These are phyloP conservation scores for Pseudogymnoascus sp. DNA, from an alignment of 2,329 filamentous ascomycete species.

Conservation along the genomic window DNA sequence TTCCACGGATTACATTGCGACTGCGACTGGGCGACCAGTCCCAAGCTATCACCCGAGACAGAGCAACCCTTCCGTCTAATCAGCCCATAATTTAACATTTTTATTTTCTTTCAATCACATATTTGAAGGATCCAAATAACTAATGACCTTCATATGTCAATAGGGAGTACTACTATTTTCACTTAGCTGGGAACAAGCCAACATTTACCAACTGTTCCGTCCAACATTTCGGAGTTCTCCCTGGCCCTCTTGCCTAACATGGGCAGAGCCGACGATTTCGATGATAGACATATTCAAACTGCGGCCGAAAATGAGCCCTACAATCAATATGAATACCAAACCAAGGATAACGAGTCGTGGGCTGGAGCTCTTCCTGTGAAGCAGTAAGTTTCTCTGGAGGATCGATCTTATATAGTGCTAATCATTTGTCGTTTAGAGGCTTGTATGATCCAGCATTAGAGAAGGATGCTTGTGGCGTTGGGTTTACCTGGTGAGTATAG, in stretches of 20 bases:
- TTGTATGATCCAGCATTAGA: constrained; percentile 93
- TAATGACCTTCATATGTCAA: not conserved
- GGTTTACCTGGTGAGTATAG: constrained; percentile 80
- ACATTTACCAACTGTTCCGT: not conserved
- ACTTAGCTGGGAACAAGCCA: not conserved
- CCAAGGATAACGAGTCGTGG: constrained; percentile 80
- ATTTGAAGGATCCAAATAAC: constrained; percentile 1
- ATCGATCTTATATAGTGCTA: not conserved
- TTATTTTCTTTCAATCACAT: not conserved
- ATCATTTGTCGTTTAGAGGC: constrained; percentile 47
- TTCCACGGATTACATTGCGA: not conserved
- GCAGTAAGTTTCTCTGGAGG: constrained; percentile 48
- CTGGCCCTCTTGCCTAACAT: constrained; percentile 53
- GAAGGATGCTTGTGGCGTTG: constrained; percentile 99
- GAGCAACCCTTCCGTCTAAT: not conserved
- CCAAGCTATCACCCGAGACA: constrained; percentile 5
- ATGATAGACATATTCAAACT: constrained; percentile 57
- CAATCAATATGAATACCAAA: constrained; percentile 76
- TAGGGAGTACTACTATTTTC: not conserved
- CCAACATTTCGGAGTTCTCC: not conserved
- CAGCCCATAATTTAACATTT: not conserved
- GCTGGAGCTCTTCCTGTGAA: constrained; percentile 91
- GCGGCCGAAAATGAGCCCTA: constrained; percentile 54
- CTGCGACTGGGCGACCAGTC: not conserved
- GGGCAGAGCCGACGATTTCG: constrained; percentile 58